Evolutionary conservation across 2,329 filamentous ascomycete genomes (phyloP).

Genomic region (Hirsutella thompsonii): DNA sequence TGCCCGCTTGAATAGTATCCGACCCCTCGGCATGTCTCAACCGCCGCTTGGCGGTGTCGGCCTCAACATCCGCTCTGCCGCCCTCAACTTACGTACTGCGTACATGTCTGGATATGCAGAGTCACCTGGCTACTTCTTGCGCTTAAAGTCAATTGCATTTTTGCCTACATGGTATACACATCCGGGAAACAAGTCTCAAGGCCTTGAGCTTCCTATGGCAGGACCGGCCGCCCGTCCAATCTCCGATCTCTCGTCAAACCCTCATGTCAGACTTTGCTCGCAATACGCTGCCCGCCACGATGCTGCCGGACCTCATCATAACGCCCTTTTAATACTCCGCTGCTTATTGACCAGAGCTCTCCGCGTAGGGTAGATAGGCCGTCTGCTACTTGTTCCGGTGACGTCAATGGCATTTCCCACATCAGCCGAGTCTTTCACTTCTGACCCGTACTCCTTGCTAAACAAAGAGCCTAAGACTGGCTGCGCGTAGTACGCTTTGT

Average conservation of each 20-base stretch:
- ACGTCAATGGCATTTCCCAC: not conserved
- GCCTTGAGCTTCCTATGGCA: not conserved
- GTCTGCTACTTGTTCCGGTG: not conserved
- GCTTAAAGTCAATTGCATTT: not conserved
- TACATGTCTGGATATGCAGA: too few species aligned
- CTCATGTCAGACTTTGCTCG: too few species aligned
- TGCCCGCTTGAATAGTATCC: not conserved
- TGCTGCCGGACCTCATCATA: too few species aligned
- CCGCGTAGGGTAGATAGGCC: not conserved
- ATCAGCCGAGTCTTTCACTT: not conserved
- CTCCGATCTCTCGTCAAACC: not conserved
- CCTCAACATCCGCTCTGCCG: too few species aligned
- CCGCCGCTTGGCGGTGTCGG: too few species aligned
- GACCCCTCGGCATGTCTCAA: not conserved
- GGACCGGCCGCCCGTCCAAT: not conserved
- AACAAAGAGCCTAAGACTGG: constrained; percentile 28
- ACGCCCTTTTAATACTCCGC: not conserved
- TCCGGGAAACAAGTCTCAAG: not conserved
- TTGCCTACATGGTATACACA: not conserved
- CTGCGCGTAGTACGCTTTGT: constrained; percentile 47
- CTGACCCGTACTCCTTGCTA: too few species aligned
- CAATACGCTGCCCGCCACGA: too few species aligned
- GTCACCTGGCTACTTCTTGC: not conserved
- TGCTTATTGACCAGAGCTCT: not conserved
- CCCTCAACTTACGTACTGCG: too few species aligned